Conservation (phyloP, 257 asterid species). For the Buddleja alternifolia region DNA sequence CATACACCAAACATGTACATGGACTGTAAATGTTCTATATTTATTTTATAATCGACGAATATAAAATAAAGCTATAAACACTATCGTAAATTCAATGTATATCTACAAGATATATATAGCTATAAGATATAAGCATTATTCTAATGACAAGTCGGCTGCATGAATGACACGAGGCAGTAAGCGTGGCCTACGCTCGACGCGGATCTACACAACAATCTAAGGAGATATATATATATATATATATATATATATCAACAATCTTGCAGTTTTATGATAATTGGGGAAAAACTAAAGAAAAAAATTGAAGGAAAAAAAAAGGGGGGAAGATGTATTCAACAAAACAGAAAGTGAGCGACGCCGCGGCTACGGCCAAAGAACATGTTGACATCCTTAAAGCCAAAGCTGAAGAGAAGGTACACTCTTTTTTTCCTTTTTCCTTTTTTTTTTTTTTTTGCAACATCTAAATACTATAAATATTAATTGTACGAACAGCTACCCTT, state of each 20-base stretch:
- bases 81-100: too few relatives aligned
- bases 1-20: too few relatives aligned
- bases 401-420: constrained; percentile 62
- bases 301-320: not conserved
- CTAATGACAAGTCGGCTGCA: constrained; percentile 15
- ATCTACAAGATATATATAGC: too few relatives aligned
- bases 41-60: too few relatives aligned
- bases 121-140: too few relatives aligned
- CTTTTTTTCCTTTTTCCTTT: too few relatives aligned
- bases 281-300: not conserved
- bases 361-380: constrained; percentile 70
- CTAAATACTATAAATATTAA: too few relatives aligned
- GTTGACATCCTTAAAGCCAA: constrained; percentile 63
- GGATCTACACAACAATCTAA: not conserved
- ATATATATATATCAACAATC: not conserved
- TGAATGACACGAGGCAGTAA: constrained; percentile 33
- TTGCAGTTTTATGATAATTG: too few relatives aligned
- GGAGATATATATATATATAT: not conserved
- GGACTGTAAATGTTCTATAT: too few relatives aligned
- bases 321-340: constrained; percentile 52
- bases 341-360: constrained; percentile 68
- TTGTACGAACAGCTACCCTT: too few relatives aligned
- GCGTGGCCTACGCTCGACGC: constrained; percentile 25
- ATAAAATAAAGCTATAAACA: too few relatives aligned
- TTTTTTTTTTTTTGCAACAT: too few relatives aligned